A percentile compares a stretch with the other conserved stretches of the same genome.
Evolutionary conservation across 768 basidiomycete species (phyloP).

Genomic region (Boletus tomentosulus): DNA sequence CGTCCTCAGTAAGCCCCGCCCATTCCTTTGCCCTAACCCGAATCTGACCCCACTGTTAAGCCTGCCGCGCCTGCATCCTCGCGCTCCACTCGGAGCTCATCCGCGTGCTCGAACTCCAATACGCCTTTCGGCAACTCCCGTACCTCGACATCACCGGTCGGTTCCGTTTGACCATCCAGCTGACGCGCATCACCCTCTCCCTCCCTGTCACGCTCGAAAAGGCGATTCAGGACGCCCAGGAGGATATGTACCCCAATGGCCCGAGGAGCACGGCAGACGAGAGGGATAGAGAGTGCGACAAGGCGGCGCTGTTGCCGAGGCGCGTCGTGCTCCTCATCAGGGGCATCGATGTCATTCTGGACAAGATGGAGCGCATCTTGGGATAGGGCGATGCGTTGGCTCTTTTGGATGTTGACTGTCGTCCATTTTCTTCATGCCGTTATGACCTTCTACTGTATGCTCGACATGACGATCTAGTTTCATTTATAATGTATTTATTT

Average conservation of each 20-base stretch:
- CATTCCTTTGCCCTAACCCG: background rate
- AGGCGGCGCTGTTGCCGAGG: slow-evolving; percentile 46
- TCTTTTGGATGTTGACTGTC: background rate
- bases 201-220: slow-evolving; percentile 72
- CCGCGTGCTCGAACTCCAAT: slow-evolving; percentile 80
- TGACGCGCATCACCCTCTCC: slow-evolving; percentile 71
- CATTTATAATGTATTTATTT: background rate
- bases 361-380: slow-evolving; percentile 60
- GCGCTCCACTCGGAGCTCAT: slow-evolving; percentile 68
- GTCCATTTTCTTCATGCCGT: background rate
- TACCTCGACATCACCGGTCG: slow-evolving; percentile 78
- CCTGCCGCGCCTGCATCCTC: slow-evolving; percentile 72
- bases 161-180: slow-evolving; percentile 68
- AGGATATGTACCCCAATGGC: slow-evolving; percentile 5
- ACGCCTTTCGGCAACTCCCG: slow-evolving; percentile 66
- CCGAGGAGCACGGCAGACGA: slow-evolving; percentile 4
- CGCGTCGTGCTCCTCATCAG: slow-evolving; percentile 57
- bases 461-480: background rate
- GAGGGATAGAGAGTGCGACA: slow-evolving; percentile 16
- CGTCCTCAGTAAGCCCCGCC: slow-evolving; percentile 51
- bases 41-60: slow-evolving; percentile 31
- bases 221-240: slow-evolving; percentile 47
- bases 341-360: slow-evolving; percentile 57
- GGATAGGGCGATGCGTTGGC: slow-evolving; percentile 11
- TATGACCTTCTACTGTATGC: background rate